These are phyloP conservation scores for Isabelozyma pseudorhagii DNA, from an alignment of 805 yeast genomes.

Conservation along the genomic window DNA sequence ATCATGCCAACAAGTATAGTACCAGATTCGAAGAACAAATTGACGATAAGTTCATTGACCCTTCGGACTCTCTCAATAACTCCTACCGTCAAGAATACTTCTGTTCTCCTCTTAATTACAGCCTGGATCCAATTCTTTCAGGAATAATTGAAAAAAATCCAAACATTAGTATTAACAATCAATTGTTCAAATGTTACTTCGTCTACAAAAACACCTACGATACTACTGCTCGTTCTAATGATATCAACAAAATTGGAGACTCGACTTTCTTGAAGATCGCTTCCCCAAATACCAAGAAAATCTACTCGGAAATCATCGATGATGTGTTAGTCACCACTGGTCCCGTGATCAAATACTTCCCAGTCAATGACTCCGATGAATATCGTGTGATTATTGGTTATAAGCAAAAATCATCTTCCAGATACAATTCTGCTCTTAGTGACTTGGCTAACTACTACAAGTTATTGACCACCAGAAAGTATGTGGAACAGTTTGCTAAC, in stretches of 20 bases:
- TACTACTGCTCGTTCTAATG: constrained; percentile 22
- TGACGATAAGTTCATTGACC: constrained; percentile 78
- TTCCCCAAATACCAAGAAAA: constrained; percentile 70
- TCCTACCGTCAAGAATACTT: constrained; percentile 74
- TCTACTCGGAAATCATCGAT: constrained; percentile 70
- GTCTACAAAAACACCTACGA: constrained; percentile 64
- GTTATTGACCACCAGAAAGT: constrained; percentile 79
- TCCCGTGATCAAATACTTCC: constrained; percentile 86
- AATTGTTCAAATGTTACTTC: constrained; percentile 69
- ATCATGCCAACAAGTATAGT: constrained; percentile 19
- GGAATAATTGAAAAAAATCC: constrained; percentile 34
- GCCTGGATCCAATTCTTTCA: constrained; percentile 42
- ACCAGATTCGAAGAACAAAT: constrained; percentile 67
- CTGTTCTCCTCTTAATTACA: constrained; percentile 57
- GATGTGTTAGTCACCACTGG: constrained; percentile 77
- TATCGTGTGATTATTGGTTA: constrained; percentile 86
- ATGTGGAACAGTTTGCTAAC: constrained; percentile 90
- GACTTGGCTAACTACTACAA: constrained; percentile 88
- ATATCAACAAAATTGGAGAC: constrained; percentile 73
- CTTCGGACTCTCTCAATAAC: constrained; percentile 33
- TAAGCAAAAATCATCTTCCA: constrained; percentile 78
- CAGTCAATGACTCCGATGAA: constrained; percentile 77
- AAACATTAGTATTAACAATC: constrained; percentile 31
- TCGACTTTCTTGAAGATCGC: constrained; percentile 73
- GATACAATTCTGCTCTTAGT: constrained; percentile 82